Base-by-base conservation (phyloP, 2,329 filamentous ascomycete genomes). In the Ophiocordyceps australis region DNA sequence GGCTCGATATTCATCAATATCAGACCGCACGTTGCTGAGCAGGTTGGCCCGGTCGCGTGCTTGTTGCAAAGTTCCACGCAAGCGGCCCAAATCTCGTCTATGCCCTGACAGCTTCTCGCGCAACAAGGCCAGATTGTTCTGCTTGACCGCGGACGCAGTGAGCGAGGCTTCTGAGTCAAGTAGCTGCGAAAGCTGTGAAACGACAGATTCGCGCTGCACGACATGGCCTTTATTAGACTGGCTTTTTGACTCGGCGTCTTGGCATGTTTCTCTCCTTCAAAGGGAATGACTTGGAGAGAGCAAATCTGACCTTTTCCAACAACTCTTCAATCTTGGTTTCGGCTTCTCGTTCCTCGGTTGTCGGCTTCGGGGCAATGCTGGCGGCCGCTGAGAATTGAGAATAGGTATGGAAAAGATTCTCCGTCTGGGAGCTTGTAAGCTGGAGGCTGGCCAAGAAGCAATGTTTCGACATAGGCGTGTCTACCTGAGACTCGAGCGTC, bases 91-190 rank as follows among this genome's bases (percentile, higher is more conserved):
- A 50, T 95, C 86, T 35, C 74, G 75, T 33, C 74, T 73, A 57
- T 98, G 86, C 46, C 92, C 79, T 20, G 71, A 59, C 11, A 95
- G 74, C 47, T 94, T 77, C 56, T 93, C 85, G 37, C 81, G 79
- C 40, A 95, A 81, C 17, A 92, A 76, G 31, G 80, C 66, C 20
- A 98, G 73, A 48, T 95, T 94, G 57, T 86, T 93, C 44, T 93
- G 85, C 55, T 95, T 95, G n/a, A 93, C 67, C 29, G 85, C 83
- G 20, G 86, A 95, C 23, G 83, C 75, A 26, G 79, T 82, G 31
- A 91, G 69, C 29, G 74, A 65, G 14, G 83, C 72, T 62, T 95
- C 86, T 29, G 85, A 92, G 57, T 95, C 86, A 38, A 95, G 78
- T 28, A 94, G 74, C 30, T 86, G 80, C 37, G 74, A 61, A 29